phyloP scores from a whole-genome alignment of 441 rosid genomes.

The Hypseocharis bilobata region DNA sequence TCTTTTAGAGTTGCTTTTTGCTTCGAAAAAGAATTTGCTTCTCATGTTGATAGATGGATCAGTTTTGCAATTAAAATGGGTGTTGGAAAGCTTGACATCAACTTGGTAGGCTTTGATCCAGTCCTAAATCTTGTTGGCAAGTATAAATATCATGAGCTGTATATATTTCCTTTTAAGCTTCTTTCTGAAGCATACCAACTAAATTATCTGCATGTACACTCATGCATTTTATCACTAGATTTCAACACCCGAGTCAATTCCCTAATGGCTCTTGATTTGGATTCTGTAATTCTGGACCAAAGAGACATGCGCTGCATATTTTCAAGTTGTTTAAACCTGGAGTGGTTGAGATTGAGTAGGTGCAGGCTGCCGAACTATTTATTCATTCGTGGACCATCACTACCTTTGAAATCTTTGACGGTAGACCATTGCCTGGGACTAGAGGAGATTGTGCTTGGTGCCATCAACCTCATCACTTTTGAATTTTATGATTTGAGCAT shows the following conservation, averaged over 20 bases:
- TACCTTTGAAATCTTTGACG: background rate
- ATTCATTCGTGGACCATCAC: background rate
- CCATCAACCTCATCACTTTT: background rate
- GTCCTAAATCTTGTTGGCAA: background rate
- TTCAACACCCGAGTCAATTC: background rate
- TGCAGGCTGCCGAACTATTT: background rate
- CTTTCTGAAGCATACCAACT: background rate
- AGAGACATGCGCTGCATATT: background rate
- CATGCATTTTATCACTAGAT: background rate
- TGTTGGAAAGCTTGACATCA: constrained; percentile 1
- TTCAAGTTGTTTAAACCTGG: background rate
- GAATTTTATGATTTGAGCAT: background rate
- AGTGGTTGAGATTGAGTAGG: constrained; percentile 1
- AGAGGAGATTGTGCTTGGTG: constrained; percentile 1
- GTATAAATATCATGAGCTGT: background rate
- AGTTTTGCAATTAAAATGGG: background rate
- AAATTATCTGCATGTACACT: background rate
- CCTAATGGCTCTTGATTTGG: background rate
- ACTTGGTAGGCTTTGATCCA: background rate
- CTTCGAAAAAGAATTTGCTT: background rate
- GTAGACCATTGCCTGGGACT: background rate
- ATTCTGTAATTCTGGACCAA: constrained; percentile 2
- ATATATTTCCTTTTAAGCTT: background rate
- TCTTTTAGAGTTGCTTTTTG: background rate
- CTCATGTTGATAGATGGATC: background rate